Conservation (phyloP, 2,329 filamentous ascomycete genomes). For the Talaromyces atroroseus region DNA sequence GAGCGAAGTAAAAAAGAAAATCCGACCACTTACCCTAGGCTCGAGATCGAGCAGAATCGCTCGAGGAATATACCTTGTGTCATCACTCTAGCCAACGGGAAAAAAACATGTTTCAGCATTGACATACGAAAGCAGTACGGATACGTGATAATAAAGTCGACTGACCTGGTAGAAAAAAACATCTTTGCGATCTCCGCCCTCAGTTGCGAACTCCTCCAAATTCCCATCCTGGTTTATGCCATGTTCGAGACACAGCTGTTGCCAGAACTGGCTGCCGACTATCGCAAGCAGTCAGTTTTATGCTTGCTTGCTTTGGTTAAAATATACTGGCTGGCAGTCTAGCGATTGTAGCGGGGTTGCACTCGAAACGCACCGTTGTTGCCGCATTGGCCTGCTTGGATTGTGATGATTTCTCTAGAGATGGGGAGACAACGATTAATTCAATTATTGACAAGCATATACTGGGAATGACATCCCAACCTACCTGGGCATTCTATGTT, state of each 20-base stretch:
- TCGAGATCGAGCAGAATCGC: constrained; percentile 94
- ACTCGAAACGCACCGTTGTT: constrained; percentile 84
- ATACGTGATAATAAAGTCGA: not conserved
- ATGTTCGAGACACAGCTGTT: constrained; percentile 95
- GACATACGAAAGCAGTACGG: not conserved
- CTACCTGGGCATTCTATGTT: constrained; percentile 36
- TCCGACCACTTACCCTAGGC: constrained; percentile 60
- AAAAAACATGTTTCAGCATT: not conserved
- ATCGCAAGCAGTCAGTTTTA: constrained; percentile 8
- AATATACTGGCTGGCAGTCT: not conserved
- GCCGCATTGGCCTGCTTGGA: constrained; percentile 98
- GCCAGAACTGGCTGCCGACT: constrained; percentile 99
- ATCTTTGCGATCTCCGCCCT: constrained; percentile 95
- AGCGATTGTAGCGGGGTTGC: constrained; percentile 11
- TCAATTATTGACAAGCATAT: not conserved
- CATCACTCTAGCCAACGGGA: constrained; percentile 70
- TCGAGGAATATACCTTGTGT: constrained; percentile 94
- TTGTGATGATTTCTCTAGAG: constrained; percentile 92
- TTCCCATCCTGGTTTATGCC: constrained; percentile 97
- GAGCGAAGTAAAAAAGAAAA: not conserved
- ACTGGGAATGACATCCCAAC: not conserved
- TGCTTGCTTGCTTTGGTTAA: not conserved
- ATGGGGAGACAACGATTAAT: not conserved
- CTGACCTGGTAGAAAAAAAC: constrained; percentile 88
- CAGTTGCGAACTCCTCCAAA: constrained; percentile 93